phyloP scores from a whole-genome alignment of 306 rosid genomes.

The Quercus robur region DNA sequence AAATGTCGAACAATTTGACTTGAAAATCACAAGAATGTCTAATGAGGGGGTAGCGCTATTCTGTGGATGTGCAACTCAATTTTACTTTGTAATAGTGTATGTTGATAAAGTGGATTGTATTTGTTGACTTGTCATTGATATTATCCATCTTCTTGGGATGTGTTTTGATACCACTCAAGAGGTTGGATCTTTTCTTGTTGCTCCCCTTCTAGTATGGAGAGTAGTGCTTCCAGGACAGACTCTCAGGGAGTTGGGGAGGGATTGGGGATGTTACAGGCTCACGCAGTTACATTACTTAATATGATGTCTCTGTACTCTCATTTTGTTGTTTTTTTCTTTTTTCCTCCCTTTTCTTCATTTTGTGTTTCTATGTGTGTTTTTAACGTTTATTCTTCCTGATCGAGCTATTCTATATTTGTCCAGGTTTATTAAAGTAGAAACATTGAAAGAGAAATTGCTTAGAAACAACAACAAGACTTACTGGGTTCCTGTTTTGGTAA shows the following conservation, averaged over 20 bases:
- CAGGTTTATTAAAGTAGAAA: constrained; percentile 93
- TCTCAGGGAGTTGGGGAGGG: neutral
- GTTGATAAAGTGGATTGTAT: neutral
- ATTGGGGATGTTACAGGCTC: neutral
- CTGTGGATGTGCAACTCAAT: no score
- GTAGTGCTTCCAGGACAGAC: neutral
- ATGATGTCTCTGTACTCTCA: neutral
- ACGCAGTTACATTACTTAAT: neutral
- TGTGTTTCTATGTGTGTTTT: neutral
- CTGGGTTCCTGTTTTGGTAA: constrained; percentile 98
- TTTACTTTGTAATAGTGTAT: neutral
- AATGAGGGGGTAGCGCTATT: neutral
- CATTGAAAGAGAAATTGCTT: constrained; percentile 69
- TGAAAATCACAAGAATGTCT: no score
- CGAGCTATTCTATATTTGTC: constrained; percentile 10
- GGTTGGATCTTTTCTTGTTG: neutral
- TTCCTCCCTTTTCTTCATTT: neutral
- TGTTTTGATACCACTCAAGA: neutral
- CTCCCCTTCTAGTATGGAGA: neutral
- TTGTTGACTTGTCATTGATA: neutral
- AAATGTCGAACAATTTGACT: no score
- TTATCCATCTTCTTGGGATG: neutral
- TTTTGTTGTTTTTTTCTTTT: neutral
- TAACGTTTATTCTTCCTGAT: constrained; percentile 1
- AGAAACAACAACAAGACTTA: constrained; percentile 80